These are phyloP conservation scores for Stephanodiscus minutulus DNA, from an alignment of 108 stramenopile genomes.

Conservation along the genomic window DNA sequence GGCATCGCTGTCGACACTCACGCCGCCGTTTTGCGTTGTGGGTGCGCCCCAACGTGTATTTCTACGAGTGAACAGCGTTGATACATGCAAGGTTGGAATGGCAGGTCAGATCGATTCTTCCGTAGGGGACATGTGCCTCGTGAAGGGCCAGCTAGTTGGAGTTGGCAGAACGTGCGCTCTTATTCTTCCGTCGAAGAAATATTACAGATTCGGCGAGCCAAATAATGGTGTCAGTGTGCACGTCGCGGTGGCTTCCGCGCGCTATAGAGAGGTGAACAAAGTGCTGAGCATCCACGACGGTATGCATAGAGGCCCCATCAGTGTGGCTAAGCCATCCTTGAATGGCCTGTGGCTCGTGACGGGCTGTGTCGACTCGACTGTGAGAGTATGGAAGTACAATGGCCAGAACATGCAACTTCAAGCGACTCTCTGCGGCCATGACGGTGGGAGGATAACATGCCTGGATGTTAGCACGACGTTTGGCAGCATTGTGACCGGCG, in stretches of 20 bases:
- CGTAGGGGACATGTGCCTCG: conserved; percentile 85
- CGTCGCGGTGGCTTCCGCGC: conserved; percentile 61
- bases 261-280: conserved; percentile 82
- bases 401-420: conserved; percentile 72
- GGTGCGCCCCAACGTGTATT: conserved; percentile 86
- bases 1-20: conserved; percentile 79
- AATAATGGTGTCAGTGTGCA: conserved; percentile 88
- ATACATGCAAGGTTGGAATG: conserved; percentile 75
- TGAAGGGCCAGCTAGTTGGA: conserved; percentile 81
- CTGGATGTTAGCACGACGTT: conserved; percentile 82
- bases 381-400: conserved; percentile 89
- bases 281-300: conserved; percentile 90
- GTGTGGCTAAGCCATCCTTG: conserved; percentile 69
- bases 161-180: conserved; percentile 79
- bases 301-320: conserved; percentile 86
- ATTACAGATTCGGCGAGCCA: conserved; percentile 76
- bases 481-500: conserved; percentile 89
- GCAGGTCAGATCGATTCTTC: conserved; percentile 66
- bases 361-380: conserved; percentile 89
- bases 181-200: conserved; percentile 74
- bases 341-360: conserved; percentile 87
- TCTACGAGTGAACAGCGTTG: conserved; percentile 57
- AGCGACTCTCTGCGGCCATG: conserved; percentile 90
- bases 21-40: conserved; percentile 95
- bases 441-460: conserved; percentile 86